These are phyloP conservation scores for Colletotrichum lupini DNA, from an alignment of 2,329 filamentous ascomycete species.

Conservation along the genomic window DNA sequence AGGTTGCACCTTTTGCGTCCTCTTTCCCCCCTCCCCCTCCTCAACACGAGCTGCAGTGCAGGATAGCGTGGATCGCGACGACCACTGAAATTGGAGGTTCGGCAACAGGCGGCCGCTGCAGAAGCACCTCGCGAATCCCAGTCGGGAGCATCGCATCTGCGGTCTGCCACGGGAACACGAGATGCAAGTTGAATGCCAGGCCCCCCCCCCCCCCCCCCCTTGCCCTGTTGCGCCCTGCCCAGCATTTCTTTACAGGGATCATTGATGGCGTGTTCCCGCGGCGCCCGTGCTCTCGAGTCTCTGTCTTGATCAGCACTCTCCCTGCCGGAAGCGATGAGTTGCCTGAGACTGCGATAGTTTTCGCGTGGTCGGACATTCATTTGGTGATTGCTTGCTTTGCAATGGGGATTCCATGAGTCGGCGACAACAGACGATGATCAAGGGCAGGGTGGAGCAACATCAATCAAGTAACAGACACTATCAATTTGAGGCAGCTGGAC, in stretches of 20 bases:
- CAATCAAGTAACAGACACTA: neutral
- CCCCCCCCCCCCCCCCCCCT: neutral
- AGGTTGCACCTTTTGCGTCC: neutral
- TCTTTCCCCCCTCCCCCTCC: neutral
- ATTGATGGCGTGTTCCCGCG: neutral
- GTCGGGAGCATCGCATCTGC: neutral
- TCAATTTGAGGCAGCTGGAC: neutral
- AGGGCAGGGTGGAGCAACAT: neutral
- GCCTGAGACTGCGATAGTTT: neutral
- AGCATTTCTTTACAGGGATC: neutral
- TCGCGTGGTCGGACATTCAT: too few relatives aligned
- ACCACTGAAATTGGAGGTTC: neutral
- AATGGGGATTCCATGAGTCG: neutral
- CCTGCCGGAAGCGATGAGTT: neutral
- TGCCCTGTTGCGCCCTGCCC: neutral
- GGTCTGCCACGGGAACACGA: neutral
- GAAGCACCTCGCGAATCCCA: neutral
- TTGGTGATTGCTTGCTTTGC: neutral
- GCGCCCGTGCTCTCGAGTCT: neutral
- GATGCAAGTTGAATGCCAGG: neutral
- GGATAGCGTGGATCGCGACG: neutral
- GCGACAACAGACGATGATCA: neutral
- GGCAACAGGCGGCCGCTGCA: constrained; percentile 4
- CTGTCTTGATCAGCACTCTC: neutral
- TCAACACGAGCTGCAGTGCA: constrained; percentile 26